Conservation (phyloP, 176 grass and related monocot genomes). For the Pontederia paniculata region DNA sequence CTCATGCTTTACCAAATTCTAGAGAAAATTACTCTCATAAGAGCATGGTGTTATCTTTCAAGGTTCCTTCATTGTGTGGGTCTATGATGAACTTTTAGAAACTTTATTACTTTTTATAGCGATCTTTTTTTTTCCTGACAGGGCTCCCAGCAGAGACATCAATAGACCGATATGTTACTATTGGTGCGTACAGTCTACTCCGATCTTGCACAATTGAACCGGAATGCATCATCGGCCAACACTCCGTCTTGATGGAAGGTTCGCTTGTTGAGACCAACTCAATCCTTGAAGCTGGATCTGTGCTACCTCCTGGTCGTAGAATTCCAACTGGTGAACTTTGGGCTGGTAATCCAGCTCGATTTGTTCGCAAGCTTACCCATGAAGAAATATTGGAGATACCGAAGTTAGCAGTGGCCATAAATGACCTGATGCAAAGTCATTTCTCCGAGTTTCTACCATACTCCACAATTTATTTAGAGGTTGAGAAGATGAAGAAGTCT, state of each 20-base stretch:
- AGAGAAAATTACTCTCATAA: no score
- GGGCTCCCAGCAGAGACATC: slow-evolving; percentile 90
- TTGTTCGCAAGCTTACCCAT: slow-evolving; percentile 76
- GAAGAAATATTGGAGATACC: slow-evolving; percentile 92
- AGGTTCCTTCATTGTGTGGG: no score
- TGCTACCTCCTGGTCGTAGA: slow-evolving; percentile 70
- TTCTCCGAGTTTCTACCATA: slow-evolving; percentile 96
- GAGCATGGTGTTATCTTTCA: no score
- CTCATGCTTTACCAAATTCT: no score
- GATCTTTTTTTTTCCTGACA: slow-evolving; percentile 36
- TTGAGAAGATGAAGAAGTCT: slow-evolving; percentile 80
- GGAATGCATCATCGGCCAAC: slow-evolving; percentile 91
- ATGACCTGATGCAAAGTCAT: slow-evolving; percentile 94
- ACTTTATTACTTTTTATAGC: background rate
- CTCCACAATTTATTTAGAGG: slow-evolving; percentile 85
- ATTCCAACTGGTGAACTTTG: slow-evolving; percentile 91
- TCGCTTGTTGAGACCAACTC: slow-evolving; percentile 93
- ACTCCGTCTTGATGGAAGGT: slow-evolving; percentile 96
- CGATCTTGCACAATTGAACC: slow-evolving; percentile 95
- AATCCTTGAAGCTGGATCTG: slow-evolving; percentile 87
- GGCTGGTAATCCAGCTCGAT: slow-evolving; percentile 72
- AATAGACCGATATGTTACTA: slow-evolving; percentile 81
- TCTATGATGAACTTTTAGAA: no score
- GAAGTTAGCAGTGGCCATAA: slow-evolving; percentile 79
- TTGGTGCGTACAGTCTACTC: slow-evolving; percentile 70